A percentile compares a stretch with the other conserved stretches of the same genome.
Evolutionary conservation across 139 green algal species (phyloP).

Genomic region (Limnomonas spitsbergensis): DNA sequence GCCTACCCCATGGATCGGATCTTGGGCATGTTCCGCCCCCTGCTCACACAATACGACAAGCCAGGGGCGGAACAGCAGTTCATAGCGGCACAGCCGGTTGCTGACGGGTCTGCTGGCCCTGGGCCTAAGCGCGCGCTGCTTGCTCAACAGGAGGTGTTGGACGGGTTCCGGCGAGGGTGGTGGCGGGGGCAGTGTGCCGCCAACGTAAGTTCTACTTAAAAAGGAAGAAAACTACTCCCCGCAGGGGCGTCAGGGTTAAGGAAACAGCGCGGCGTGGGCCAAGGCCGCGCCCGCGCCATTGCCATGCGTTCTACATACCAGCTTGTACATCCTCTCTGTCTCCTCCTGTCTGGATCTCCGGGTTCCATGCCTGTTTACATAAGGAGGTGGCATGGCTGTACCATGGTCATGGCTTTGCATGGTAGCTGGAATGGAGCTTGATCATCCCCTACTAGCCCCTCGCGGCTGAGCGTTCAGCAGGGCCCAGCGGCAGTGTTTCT

Average conservation of each 20-base stretch:
- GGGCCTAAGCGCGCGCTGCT: no score
- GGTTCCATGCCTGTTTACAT: neutral
- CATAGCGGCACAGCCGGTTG: neutral
- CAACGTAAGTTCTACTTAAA: neutral
- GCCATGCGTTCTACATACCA: neutral
- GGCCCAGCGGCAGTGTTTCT: no score
- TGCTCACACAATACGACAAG: conserved; percentile 5
- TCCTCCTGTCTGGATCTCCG: neutral
- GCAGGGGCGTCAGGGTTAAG: neutral
- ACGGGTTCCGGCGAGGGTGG: neutral
- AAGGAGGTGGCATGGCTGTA: no score
- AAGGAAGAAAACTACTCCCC: neutral
- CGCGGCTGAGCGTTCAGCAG: no score
- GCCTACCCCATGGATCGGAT: no score
- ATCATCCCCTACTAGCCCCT: no score
- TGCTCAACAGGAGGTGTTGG: conserved; percentile 7
- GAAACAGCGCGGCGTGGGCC: neutral
- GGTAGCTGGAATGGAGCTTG: no score
- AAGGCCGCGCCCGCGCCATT: neutral
- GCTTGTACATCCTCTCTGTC: neutral
- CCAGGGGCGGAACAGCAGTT: neutral
- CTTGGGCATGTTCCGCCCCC: no score
- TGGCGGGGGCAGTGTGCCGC: neutral
- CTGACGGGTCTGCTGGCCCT: no score
- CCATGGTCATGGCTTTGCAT: no score